phyloP scores from a whole-genome alignment of 129 eudicot species.

The Flaveria bidentis region DNA sequence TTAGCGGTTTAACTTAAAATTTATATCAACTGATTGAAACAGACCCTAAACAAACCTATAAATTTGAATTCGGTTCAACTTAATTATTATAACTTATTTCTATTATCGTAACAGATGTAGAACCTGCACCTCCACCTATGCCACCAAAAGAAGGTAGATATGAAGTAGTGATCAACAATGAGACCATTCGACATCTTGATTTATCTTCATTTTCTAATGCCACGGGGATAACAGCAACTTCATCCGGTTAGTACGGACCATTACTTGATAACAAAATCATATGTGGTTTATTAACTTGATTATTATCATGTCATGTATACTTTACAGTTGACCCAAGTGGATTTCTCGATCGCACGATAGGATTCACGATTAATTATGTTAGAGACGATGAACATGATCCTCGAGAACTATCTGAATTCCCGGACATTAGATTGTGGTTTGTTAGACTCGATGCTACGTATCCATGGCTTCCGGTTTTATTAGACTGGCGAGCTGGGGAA shows the following conservation, averaged over 20 bases:
- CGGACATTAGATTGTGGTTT: slow-evolving; percentile 93
- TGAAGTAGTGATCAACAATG: slow-evolving; percentile 71
- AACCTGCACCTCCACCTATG: slow-evolving; percentile 69
- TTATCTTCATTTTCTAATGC: slow-evolving; percentile 57
- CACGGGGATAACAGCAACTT: slow-evolving; percentile 54
- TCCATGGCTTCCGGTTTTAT: slow-evolving; percentile 85
- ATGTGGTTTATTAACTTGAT: background rate
- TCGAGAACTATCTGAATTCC: slow-evolving; percentile 80
- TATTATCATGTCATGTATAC: background rate
- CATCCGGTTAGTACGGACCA: slow-evolving; percentile 53
- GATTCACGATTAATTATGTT: slow-evolving; percentile 72
- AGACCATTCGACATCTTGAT: slow-evolving; percentile 55
- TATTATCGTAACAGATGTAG: slow-evolving; percentile 39
- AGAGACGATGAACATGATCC: slow-evolving; percentile 76
- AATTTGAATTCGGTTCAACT: background rate
- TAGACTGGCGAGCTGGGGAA: slow-evolving; percentile 97
- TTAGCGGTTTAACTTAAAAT: too few relatives aligned
- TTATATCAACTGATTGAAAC: too few relatives aligned
- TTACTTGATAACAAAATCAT: background rate
- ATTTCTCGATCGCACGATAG: slow-evolving; percentile 75
- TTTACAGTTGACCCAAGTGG: slow-evolving; percentile 70
- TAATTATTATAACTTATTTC: background rate
- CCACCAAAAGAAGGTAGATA: slow-evolving; percentile 85
- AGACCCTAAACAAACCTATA: too few relatives aligned
- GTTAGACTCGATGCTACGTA: slow-evolving; percentile 83